phyloP scores from a whole-genome alignment of 768 basidiomycete genomes.

The Epithele typhae region DNA sequence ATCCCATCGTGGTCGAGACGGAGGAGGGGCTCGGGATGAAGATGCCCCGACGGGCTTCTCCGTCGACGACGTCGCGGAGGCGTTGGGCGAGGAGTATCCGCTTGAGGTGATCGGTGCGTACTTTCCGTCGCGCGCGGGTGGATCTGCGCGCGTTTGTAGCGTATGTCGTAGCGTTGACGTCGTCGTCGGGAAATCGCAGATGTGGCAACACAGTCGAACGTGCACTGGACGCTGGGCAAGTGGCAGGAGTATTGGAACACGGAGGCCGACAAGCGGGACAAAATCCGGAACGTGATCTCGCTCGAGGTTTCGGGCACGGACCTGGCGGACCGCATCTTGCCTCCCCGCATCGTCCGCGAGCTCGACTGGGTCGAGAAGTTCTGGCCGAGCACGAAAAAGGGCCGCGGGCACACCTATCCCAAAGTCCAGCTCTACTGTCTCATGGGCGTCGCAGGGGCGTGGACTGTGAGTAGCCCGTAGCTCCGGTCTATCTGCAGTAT shows the following conservation, averaged over 20 bases:
- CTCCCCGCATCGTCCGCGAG: conserved; percentile 81
- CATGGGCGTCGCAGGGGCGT: conserved; percentile 91
- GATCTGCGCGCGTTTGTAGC: too few species aligned
- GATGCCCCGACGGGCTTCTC: conserved; percentile 74
- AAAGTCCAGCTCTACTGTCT: conserved; percentile 96
- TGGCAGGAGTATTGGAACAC: conserved; percentile 87
- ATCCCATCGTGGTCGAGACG: conserved; percentile 76
- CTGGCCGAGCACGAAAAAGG: conserved; percentile 79
- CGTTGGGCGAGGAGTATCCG: conserved; percentile 72
- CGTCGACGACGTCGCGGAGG: conserved; percentile 75
- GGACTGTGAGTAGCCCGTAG: conserved; percentile 73
- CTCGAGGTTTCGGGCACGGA: conserved; percentile 87
- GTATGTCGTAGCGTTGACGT: too few species aligned
- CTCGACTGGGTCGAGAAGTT: conserved; percentile 97
- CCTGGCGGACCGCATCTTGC: conserved; percentile 72
- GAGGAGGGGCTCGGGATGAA: conserved; percentile 86
- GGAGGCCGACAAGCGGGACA: conserved; percentile 67
- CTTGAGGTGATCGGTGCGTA: conserved; percentile 90
- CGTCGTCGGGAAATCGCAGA: conserved; percentile 48
- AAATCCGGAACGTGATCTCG: conserved; percentile 92
- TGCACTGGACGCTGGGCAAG: conserved; percentile 84
- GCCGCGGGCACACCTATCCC: conserved; percentile 71
- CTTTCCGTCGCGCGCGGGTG: background rate
- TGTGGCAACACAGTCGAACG: conserved; percentile 82
- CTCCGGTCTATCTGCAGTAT: too few species aligned